A percentile compares a stretch with the other conserved stretches of the same genome.
These are phyloP conservation scores for Termitomyces bulborhizus DNA, from an alignment of 768 basidiomycete genomes.

Conservation along the genomic window DNA sequence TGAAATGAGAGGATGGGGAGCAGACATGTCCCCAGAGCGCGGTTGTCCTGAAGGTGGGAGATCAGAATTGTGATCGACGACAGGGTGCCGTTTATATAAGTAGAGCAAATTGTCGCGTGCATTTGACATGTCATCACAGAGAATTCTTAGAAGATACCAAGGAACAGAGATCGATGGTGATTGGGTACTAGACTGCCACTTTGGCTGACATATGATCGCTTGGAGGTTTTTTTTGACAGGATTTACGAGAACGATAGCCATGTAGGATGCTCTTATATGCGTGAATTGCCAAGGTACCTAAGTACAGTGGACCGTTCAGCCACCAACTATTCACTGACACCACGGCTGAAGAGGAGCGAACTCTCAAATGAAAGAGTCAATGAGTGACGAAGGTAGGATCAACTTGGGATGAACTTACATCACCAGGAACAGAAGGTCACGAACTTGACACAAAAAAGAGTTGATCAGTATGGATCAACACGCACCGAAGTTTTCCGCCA, in stretches of 20 bases:
- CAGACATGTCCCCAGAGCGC: too few relatives aligned
- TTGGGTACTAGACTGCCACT: not conserved
- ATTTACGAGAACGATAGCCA: too few relatives aligned
- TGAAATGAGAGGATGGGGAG: too few relatives aligned
- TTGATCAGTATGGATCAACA: not conserved
- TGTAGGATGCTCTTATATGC: too few relatives aligned
- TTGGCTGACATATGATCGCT: not conserved
- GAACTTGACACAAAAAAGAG: not conserved
- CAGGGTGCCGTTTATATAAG: too few relatives aligned
- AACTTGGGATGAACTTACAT: not conserved
- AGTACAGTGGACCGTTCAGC: not conserved
- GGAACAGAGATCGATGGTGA: not conserved
- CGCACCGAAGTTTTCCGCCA: not conserved
- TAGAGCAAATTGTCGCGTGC: too few relatives aligned
- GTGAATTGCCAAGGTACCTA: not conserved
- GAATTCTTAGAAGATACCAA: not conserved
- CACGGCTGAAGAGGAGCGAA: not conserved
- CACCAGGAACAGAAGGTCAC: not conserved
- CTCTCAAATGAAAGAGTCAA: not conserved
- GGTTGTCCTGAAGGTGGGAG: too few relatives aligned
- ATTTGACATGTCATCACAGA: not conserved
- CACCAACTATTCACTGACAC: not conserved
- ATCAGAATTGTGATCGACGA: too few relatives aligned
- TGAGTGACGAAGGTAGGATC: not conserved
- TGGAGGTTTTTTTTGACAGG: too few relatives aligned